Percentiles rank a stretch among this genome's conserved stretches.
phyloP scores from a whole-genome alignment of 768 basidiomycete genomes.

The Mycena filopes region DNA sequence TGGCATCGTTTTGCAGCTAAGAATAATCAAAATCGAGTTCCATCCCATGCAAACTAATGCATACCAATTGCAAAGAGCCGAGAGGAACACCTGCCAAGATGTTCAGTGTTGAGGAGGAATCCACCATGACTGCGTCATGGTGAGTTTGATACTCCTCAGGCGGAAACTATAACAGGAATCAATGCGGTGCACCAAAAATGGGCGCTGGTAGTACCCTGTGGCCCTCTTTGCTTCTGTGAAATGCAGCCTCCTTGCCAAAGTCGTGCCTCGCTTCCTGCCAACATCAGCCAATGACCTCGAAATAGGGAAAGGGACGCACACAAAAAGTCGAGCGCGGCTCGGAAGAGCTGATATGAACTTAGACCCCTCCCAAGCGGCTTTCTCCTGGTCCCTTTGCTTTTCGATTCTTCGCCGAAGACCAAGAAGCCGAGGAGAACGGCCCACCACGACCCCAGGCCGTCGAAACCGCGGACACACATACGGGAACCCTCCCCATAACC shows the following conservation, averaged over 20 bases:
- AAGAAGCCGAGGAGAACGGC: conserved; percentile 66
- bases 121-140: conserved; percentile 76
- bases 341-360: conserved; percentile 91
- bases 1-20: conserved; percentile 82
- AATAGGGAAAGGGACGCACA: conserved; percentile 57
- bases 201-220: conserved; percentile 56
- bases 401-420: conserved; percentile 73
- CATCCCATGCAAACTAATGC: conserved; percentile 7
- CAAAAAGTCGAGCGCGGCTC: conserved; percentile 85
- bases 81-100: conserved; percentile 79
- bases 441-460: conserved; percentile 77
- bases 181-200: conserved; percentile 10
- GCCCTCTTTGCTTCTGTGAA: conserved; percentile 65
- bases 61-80: conserved; percentile 82
- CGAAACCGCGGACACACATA: conserved; percentile 76
- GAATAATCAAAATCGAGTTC: background rate
- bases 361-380: conserved; percentile 81
- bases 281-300: conserved; percentile 14
- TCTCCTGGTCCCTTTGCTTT: conserved; percentile 50
- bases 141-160: conserved; percentile 65
- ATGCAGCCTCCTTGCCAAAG: conserved; percentile 65
- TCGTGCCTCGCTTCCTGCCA: conserved; percentile 72
- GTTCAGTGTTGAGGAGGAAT: conserved; percentile 81
- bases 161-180: conserved; percentile 56
- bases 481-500: conserved; percentile 73